A percentile compares a stretch with the other conserved stretches of the same genome.
phyloP scores from a whole-genome alignment of 2,329 filamentous ascomycete genomes.

The Cryoendolithus antarcticus region DNA sequence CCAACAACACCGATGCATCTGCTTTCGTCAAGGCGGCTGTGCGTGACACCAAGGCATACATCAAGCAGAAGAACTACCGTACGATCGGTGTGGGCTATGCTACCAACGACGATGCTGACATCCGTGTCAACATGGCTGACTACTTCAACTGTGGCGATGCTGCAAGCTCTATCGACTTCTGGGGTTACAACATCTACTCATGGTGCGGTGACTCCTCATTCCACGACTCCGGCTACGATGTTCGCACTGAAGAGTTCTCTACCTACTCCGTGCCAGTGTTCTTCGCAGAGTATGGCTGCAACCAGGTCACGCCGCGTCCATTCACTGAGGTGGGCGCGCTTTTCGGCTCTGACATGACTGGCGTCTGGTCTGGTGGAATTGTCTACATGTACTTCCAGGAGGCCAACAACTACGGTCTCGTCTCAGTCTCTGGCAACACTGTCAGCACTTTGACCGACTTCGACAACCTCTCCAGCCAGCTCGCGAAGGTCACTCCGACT shows the following conservation, averaged over 20 bases:
- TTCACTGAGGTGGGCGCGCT: conserved; percentile 80
- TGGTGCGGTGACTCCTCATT: conserved; percentile 88
- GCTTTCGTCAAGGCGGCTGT: conserved; percentile 97
- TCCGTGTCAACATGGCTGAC: conserved; percentile 68
- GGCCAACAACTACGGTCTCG: conserved; percentile 75
- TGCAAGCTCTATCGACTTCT: conserved; percentile 73
- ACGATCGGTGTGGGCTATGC: conserved; percentile 86
- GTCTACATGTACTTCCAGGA: conserved; percentile 99
- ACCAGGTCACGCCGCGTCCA: conserved; percentile 55
- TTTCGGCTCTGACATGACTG: conserved; percentile 68
- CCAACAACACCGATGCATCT: conserved; percentile 78
- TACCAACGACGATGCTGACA: conserved; percentile 79
- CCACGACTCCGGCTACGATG: conserved; percentile 63
- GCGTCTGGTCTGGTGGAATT: conserved; percentile 87
- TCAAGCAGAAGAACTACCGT: conserved; percentile 66
- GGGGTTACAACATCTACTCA: conserved; percentile 99
- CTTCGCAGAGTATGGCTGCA: conserved; percentile 99
- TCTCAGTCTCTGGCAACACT: conserved; percentile 45
- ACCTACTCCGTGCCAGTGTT: conserved; percentile 90
- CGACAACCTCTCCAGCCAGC: conserved; percentile 55
- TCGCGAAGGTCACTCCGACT: conserved; percentile 55
- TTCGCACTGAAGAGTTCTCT: conserved; percentile 73
- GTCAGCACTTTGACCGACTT: conserved; percentile 65
- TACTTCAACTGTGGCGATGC: conserved; percentile 87
- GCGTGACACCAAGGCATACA: conserved; percentile 90